Base-by-base conservation (phyloP, 1,284 basidiomycete species). In the Fomitopsis betulina region DNA sequence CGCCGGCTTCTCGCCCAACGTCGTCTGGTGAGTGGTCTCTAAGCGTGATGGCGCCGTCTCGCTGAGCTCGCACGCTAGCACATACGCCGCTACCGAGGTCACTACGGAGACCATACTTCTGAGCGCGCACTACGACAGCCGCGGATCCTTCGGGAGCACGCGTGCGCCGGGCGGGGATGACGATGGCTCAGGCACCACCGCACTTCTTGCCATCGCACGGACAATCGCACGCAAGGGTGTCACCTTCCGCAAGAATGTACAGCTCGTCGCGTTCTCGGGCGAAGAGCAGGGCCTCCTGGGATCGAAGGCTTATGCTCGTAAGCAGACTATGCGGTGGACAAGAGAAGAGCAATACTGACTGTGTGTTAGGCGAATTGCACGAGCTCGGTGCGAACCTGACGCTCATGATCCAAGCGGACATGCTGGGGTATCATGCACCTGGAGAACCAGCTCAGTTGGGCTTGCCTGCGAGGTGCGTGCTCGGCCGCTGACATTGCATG, bases 361-460 rank as follows among this genome's bases (percentile, higher is more conserved):
- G 38, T 13, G 12, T 3, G 3, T 23, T 10, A 88, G 87, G 72
- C 25, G 79, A 87, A 68, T 65, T 91, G 66, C 77, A 81, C 55
- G 72, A 73, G 43, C 71, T 72, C 25, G 75, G 83, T 60, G 85
- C 84, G 19, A 88, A 91, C 62, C 76, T 95, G 50, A 84, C 87
- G 2, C 71, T 94, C 40, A 91, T 94, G 81, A 79, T 95, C 57
- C 93, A 95, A 71, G 90, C 90, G 0, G 93, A 96, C 67, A 95
- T 95, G 93, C 79, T 91, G 50, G 93, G 82, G 0, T 94, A 93
- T 69, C 90, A 84, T 58, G 84, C 77, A 33, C 82, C 79, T 13
- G 81, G 79, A 40, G 93, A 95, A 73, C 88, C 91, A 30, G 71
- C 83, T 5, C 93, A 95, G 70, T 80, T 95, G 7, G 93, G 89